These are phyloP conservation scores for Fragilariopsis cylindrus DNA, from an alignment of 108 stramenopile species.

Conservation along the genomic window DNA sequence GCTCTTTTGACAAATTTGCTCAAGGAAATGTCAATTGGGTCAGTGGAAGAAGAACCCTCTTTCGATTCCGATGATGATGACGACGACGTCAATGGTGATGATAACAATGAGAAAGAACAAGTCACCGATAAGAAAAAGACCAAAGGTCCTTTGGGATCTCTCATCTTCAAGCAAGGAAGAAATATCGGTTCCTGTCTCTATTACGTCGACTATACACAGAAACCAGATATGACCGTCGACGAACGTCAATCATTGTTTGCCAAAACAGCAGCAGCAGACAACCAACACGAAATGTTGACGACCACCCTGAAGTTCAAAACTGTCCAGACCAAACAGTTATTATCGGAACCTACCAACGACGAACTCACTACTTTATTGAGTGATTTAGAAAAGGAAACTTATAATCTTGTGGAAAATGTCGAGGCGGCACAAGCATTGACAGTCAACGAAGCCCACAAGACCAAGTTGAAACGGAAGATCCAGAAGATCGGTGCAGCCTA, in stretches of 20 bases:
- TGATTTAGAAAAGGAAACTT: slow-evolving; percentile 39
- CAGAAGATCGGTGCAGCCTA: slow-evolving; percentile 61
- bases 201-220: slow-evolving; percentile 72
- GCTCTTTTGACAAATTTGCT: slow-evolving; percentile 63
- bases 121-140: not conserved
- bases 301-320: slow-evolving; percentile 31
- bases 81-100: slow-evolving; percentile 38
- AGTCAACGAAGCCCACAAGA: slow-evolving; percentile 64
- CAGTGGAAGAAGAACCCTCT: slow-evolving; percentile 43
- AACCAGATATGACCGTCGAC: slow-evolving; percentile 50
- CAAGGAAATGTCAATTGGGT: slow-evolving; percentile 68
- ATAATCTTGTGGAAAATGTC: slow-evolving; percentile 42
- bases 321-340: slow-evolving; percentile 41
- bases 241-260: slow-evolving; percentile 52
- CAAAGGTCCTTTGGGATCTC: slow-evolving; percentile 37
- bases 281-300: slow-evolving; percentile 37
- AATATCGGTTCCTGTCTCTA: slow-evolving; percentile 65
- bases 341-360: slow-evolving; percentile 79
- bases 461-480: slow-evolving; percentile 56
- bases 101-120: slow-evolving; percentile 25
- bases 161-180: slow-evolving; percentile 65
- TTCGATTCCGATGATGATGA: slow-evolving; percentile 64
- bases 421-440: slow-evolving; percentile 49
- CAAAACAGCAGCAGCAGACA: slow-evolving; percentile 40
- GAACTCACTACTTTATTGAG: slow-evolving; percentile 43